Conservation (phyloP, 176 grass and related monocot species). For the Sorghum bicolor region Sorghum_bicolor_NCBIv3 NC_012879.2:60492001-60492500, state of each 20-base stretch:
- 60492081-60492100: too few relatives aligned
- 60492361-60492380: too few relatives aligned
- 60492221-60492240: not conserved
- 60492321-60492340: not conserved
- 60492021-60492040: constrained; percentile 12
- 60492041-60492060: constrained; percentile 37
- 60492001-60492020: constrained; percentile 6
- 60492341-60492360: too few relatives aligned
- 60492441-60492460: constrained; percentile 62
- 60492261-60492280: not conserved
- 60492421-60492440: constrained; percentile 41
- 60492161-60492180: too few relatives aligned
- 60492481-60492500: constrained; percentile 38
- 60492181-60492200: constrained; percentile 3
- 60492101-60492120: too few relatives aligned
- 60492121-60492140: too few relatives aligned
- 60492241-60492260: not conserved
- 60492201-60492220: not conserved
- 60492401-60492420: too few relatives aligned
- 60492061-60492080: not conserved
- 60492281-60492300: constrained; percentile 1
- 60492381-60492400: too few relatives aligned
- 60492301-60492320: not conserved
- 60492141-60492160: too few relatives aligned
- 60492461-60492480: constrained; percentile 34